phyloP scores from a whole-genome alignment of 169 alveolate genomes.

The Plasmodium adleri region DNA sequence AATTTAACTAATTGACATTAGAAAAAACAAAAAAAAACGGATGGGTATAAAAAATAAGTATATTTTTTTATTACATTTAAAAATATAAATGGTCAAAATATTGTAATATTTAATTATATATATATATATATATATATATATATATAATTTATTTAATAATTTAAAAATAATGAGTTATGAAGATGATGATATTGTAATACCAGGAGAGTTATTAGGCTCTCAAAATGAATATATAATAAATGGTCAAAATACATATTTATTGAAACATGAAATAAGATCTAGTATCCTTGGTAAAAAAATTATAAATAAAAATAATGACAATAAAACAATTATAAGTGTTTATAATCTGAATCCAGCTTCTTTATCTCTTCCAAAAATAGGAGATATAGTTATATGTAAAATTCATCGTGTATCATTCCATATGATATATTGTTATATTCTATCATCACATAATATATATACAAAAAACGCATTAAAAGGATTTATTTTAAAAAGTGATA shows the following conservation, averaged over 20 bases:
- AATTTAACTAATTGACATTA: too few relatives aligned
- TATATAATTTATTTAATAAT: too few relatives aligned
- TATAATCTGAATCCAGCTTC: conserved; percentile 12
- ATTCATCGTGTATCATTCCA: conserved; percentile 47
- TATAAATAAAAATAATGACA: neutral
- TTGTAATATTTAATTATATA: too few relatives aligned
- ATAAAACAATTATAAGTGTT: conserved; percentile 30
- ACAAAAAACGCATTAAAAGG: conserved; percentile 46
- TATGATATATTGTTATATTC: conserved; percentile 35
- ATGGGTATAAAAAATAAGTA: too few relatives aligned
- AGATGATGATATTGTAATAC: conserved; percentile 45
- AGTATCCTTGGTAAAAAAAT: conserved; percentile 47
- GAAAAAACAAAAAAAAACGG: too few relatives aligned
- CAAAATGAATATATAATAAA: conserved; percentile 6
- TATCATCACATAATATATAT: conserved; percentile 5
- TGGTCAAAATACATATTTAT: conserved; percentile 46
- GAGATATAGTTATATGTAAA: conserved; percentile 65
- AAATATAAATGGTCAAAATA: too few relatives aligned
- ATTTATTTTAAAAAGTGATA: conserved; percentile 61
- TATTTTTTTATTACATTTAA: too few relatives aligned
- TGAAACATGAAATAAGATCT: conserved; percentile 53
- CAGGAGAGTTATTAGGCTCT: conserved; percentile 59
- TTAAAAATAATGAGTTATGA: too few relatives aligned
- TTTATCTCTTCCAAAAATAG: conserved; percentile 46
- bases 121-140: too few relatives aligned